Evolutionary conservation across 306 rosid species (phyloP), one percentile per base, ranked within the genome.

Genomic region (Pterocarpus macrocarpus): DNA sequence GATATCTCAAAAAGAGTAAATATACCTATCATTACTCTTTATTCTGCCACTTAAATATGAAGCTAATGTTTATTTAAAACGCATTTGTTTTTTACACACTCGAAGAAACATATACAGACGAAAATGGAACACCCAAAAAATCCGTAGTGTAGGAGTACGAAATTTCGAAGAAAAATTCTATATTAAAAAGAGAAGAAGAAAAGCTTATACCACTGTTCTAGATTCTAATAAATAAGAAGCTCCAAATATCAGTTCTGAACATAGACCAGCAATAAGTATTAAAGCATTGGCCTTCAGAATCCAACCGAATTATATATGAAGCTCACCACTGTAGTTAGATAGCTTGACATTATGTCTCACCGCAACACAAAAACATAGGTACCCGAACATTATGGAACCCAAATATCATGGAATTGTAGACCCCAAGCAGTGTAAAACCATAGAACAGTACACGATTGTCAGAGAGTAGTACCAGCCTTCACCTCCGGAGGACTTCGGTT

Each of bases 401-500:
- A 64, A 47, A 50, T 16, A 72, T 77, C 45, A 35, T 49, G 44
- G 17, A 59, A 64, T 2, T 8, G 75, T 38, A 50, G 71, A 78
- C 14, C 57, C 50, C 57, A 52, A 73, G 77, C 5, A 86, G 75
- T 59, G 87, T 89, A n/a, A 90, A 82, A 78, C 2, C 57, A 50
- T n/a, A 33, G 81, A 62, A 53, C 15, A 30, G 69, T 50, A 14
- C 34, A 61, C 39, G 72, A 32, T 52, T 53, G 35, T 73, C 43
- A 85, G 64, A 73, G 2, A 76, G 67, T 30, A 49, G 17, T 66
- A 28, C 52, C 69, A 43, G 72, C 84, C 72, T 69, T 74, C 71
- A 84, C 76, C 76, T 80, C 86, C 61, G 59, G 86, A 4, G 41
- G 87, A 71, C 61, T 76, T 61, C 71, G 36, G 64, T 73, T 95